Base-by-base conservation (phyloP, 441 rosid genomes). In the Breynia disticha region DNA sequence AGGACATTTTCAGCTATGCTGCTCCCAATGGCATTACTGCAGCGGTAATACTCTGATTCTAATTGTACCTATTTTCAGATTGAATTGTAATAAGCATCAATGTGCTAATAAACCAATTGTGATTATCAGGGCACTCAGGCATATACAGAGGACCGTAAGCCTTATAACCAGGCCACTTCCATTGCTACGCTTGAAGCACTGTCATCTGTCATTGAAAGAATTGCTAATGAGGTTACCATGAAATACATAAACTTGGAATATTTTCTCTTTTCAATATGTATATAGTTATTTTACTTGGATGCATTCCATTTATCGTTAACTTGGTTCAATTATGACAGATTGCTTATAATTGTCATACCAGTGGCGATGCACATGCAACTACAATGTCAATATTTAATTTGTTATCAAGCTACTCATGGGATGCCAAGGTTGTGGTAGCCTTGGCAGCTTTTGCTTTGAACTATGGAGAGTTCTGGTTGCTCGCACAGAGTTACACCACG, bases 191-290 rank as follows among this genome's bases (percentile, higher is more conserved):
- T 84, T 37, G 90, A 86, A 51, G 67, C 71, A 22, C 66, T 82
- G 50, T 73, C 86, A 4, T 79, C 32, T 51, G 75, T 72, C 52
- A 82, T 86, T 22, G 93, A 86, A 7, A 73, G 85, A 14, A 76
- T 89, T 38, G 76, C 83, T 22, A 68, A 80, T 66, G 93, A 89
- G 97, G 97, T 85, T n/a, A 55, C 2, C 16, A 14, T 3, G 15
- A 39, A 39, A 39, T 6, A 10, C 43, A n/a, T 39, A 39, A 39
- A 39, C 9, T 39, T 39, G 43, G 15, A 39, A 37, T 11, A 5
- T 18, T n/a, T n/a, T 18, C 11, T 14, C 16, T 15, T 32, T 9
- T 7, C 35, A 9, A 1, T 9, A 13, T 11, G 32, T 32, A 3
- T 11, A 7, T 12, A 15, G n/a, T n/a, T n/a, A 19, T 12, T 3